Base-by-base conservation (phyloP, 2,329 filamentous ascomycete species). In the Cadophora sp. region DNA sequence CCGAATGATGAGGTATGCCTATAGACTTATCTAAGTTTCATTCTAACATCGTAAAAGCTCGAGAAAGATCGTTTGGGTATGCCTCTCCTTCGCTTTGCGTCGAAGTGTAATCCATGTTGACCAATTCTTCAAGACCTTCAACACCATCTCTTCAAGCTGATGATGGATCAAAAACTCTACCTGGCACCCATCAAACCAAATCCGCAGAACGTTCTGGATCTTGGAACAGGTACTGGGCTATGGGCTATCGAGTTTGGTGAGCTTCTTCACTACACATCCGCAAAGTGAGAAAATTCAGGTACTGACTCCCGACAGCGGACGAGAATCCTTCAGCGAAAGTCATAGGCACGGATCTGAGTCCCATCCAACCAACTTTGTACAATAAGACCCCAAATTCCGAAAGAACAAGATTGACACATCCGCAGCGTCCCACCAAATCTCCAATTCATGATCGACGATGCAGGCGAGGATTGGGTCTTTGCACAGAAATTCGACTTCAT, bases 171-270 rank as follows among this genome's bases (percentile, higher is more conserved):
- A 7, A 70, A 71, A 55, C 51, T 76, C 22, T 62, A 68, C 43
- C 66, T 74, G 5, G 72, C 73, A 3, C 75, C 73, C n/a, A 75
- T 78, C 3, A 46, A 46, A 46, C 74, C 74, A 26, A 73, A 75
- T 3, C 74, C 75, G 1, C 74, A 77, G 14, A 74, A 69, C 48
- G 69, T 82, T 7, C 76, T 83, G 1, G 81, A 83, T 61, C 74
- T 82, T 22, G 81, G 79, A 16, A 81, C 80, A 0, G 81, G 81
- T 8, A 80, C 79, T 6, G 81, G 81, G 0, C 78, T 79, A 26
- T 82, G 81, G 81, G 77, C 80, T 16, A 79, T 82, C 11, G 76
- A 73, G 48, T 68, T 69, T 29, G 69, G 69, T 69, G 48, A 40
- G 19, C 26, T 14, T 16, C n/a, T 27, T 37, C 22, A 46, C 16